Conservation (phyloP, 2,329 filamentous ascomycete genomes). For the Clarireedia homoeocarpa region DNA sequence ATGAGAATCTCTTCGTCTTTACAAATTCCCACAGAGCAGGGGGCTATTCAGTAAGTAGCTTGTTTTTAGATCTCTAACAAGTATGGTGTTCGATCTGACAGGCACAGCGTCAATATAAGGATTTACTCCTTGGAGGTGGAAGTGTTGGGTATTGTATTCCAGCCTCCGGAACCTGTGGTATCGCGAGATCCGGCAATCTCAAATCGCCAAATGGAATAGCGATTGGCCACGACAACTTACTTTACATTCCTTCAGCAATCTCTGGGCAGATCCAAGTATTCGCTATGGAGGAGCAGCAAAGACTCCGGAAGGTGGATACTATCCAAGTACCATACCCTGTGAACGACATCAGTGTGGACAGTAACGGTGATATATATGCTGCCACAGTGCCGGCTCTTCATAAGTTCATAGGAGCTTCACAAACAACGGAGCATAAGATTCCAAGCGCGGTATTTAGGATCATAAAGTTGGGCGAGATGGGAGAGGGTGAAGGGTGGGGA, state of each 20-base stretch:
- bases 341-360: slow-evolving; percentile 32
- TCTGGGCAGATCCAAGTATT: slow-evolving; percentile 9
- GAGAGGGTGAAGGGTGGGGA: slow-evolving; percentile 15
- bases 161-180: slow-evolving; percentile 18
- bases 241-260: slow-evolving; percentile 29
- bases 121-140: slow-evolving; percentile 24
- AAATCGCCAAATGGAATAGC: slow-evolving; percentile 30
- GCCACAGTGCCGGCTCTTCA: slow-evolving; percentile 28
- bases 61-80: not conserved
- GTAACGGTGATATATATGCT: slow-evolving; percentile 30
- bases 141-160: slow-evolving; percentile 27
- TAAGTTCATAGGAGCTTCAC: slow-evolving; percentile 16
- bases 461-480: slow-evolving; percentile 12
- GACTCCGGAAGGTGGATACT: slow-evolving; percentile 19
- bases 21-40: slow-evolving; percentile 31
- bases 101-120: slow-evolving; percentile 16
- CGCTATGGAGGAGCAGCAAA: slow-evolving; percentile 10
- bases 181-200: slow-evolving; percentile 22
- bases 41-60: slow-evolving; percentile 17
- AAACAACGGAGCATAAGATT: slow-evolving; percentile 17
- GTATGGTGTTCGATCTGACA: slow-evolving; percentile 9
- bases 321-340: slow-evolving; percentile 27
- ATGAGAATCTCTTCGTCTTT: slow-evolving; percentile 30
- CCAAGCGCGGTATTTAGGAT: slow-evolving; percentile 24
- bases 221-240: slow-evolving; percentile 26